Conservation (phyloP, 169 alveolate genomes). For the Plasmodium chabaudi region DNA sequence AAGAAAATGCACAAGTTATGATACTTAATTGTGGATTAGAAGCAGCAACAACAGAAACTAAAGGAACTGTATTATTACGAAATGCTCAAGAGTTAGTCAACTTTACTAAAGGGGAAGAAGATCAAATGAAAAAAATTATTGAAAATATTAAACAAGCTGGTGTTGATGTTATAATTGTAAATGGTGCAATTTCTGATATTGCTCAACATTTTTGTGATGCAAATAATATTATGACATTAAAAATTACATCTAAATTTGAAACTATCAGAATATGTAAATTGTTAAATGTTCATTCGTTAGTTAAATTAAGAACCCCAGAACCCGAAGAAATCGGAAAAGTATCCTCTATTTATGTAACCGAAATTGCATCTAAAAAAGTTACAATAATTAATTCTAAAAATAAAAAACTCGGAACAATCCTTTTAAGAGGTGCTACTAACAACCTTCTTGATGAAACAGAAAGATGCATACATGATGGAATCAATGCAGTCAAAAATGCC, state of each 20-base stretch:
- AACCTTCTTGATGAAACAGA: slow-evolving; percentile 98
- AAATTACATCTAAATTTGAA: slow-evolving; percentile 95
- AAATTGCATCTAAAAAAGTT: slow-evolving; percentile 94
- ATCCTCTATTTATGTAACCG: slow-evolving; percentile 92
- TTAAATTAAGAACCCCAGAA: slow-evolving; percentile 94
- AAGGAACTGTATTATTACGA: slow-evolving; percentile 98
- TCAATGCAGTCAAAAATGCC: slow-evolving; percentile 85
- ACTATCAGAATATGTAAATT: slow-evolving; percentile 95
- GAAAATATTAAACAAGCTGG: slow-evolving; percentile 91
- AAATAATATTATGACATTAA: slow-evolving; percentile 94
- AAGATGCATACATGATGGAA: slow-evolving; percentile 96
- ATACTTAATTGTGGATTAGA: slow-evolving; percentile 98
- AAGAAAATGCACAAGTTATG: slow-evolving; percentile 95
- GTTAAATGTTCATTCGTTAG: slow-evolving; percentile 96
- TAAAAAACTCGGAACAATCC: slow-evolving; percentile 91
- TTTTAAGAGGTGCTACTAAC: slow-evolving; percentile 98
- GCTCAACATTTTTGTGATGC: slow-evolving; percentile 98
- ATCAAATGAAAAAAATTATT: slow-evolving; percentile 90
- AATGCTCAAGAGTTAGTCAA: slow-evolving; percentile 96
- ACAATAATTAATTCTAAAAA: slow-evolving; percentile 86
- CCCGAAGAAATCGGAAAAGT: slow-evolving; percentile 97
- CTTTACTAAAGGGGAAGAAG: slow-evolving; percentile 95
- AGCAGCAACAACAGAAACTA: slow-evolving; percentile 96
- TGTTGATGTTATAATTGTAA: slow-evolving; percentile 93
- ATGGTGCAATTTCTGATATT: slow-evolving; percentile 96